Evolutionary conservation across 1,139 yeast species (phyloP), one percentile per base, ranked within the genome.

Genomic region (Torulaspora pretoriensis): DNA sequence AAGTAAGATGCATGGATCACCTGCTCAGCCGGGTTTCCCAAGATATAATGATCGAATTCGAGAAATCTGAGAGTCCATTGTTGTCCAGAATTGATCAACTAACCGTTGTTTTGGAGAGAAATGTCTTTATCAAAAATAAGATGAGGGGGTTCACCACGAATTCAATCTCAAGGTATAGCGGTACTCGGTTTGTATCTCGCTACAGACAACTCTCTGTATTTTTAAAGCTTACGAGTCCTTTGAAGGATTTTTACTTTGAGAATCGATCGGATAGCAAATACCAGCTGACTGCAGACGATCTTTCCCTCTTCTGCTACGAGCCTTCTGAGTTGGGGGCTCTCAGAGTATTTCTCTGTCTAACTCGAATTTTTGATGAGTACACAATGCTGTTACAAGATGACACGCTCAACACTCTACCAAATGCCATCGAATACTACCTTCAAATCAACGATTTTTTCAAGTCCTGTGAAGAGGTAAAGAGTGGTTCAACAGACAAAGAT

Each of bases 61-160:
- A 38, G 26, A 38, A 44, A 23, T 24, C 36, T 23, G 42, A 43
- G 19, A 12, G 34, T 8, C 9, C 37, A 14, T 28, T 49, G 28
- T 28, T 42, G 19, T 41, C 48, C 31, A 41, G 48, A 38, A 45
- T 47, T n/a, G 50, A 47, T 30, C 27, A 42, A 7, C 48, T 44
- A n/a, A 36, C 44, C 17, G 12, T 24, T n/a, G 33, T 40, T n/a
- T 17, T 43, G 34, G 27, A 44, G 28, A 44, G 37, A 16, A 44
- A 44, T 28, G 34, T 40, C 24, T 46, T 36, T 32, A 35, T 46
- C 25, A 43, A 46, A 33, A 39, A 35, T 12, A 48, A 48, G 38
- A 12, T 43, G 30, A 34, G 44, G 25, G 23, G 39, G 17, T 46
- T 35, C 30, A 32, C 46, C 12, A 26, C 47, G 14, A 40, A 27